Conservation (phyloP, 2,329 filamentous ascomycete species). For the Cladosporium velox region DNA sequence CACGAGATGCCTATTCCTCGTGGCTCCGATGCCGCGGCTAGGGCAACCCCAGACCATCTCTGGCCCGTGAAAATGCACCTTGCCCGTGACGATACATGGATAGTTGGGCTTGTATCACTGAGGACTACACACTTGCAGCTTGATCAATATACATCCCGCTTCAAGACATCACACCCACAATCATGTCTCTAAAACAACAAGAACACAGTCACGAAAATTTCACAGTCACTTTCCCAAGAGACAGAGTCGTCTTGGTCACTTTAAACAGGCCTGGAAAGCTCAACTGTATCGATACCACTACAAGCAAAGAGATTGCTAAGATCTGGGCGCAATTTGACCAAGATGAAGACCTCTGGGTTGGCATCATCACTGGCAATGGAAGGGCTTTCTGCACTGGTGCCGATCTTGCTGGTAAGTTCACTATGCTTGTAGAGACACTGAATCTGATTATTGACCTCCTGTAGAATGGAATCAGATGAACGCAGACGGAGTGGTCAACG, state of each 20-base stretch:
- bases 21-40: constrained; percentile 18
- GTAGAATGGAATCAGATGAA: constrained; percentile 35
- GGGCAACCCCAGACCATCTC: background rate
- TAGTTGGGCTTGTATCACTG: background rate
- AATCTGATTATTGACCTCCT: background rate
- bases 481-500: constrained; percentile 28
- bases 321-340: constrained; percentile 57
- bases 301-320: constrained; percentile 50
- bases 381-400: constrained; percentile 58
- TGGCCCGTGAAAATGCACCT: constrained; percentile 1
- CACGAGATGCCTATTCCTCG: constrained; percentile 4
- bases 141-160: background rate
- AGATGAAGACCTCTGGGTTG: constrained; percentile 30
- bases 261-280: constrained; percentile 25
- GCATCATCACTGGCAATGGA: constrained; percentile 54
- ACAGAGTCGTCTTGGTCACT: constrained; percentile 12
- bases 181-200: constrained; percentile 2
- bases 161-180: background rate
- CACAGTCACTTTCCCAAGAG: constrained; percentile 11
- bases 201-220: constrained; percentile 2
- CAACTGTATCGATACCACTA: constrained; percentile 28
- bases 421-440: no score
- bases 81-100: background rate
- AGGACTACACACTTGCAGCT: background rate
- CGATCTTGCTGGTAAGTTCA: constrained; percentile 52